These are phyloP conservation scores for Podaxis pistillaris DNA, from an alignment of 768 basidiomycete genomes.

Conservation along the genomic window DNA sequence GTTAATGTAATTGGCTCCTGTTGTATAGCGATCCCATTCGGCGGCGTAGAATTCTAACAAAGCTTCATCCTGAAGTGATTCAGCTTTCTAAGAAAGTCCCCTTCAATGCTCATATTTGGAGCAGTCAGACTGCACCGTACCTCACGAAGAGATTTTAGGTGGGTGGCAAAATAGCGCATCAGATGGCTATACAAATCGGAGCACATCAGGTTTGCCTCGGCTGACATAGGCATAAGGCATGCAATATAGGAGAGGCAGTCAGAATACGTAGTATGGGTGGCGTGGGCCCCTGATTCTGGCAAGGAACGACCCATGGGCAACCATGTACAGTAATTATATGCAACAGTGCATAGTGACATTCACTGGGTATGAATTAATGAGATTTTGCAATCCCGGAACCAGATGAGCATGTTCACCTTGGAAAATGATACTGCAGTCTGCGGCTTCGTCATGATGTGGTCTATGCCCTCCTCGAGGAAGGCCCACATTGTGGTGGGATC, in stretches of 20 bases:
- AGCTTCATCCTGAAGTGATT: slow-evolving; percentile 79
- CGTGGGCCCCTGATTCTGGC: neutral
- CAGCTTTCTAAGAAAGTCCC: slow-evolving; percentile 55
- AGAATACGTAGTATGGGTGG: slow-evolving; percentile 41
- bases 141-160: slow-evolving; percentile 68
- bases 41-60: slow-evolving; percentile 86
- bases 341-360: slow-evolving; percentile 88
- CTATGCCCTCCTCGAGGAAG: slow-evolving; percentile 83
- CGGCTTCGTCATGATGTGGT: slow-evolving; percentile 77
- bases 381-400: neutral
- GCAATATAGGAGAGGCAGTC: slow-evolving; percentile 38
- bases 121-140: slow-evolving; percentile 21
- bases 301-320: slow-evolving; percentile 22
- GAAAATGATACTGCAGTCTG: too few species aligned
- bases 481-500: slow-evolving; percentile 86
- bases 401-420: too few species aligned
- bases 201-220: slow-evolving; percentile 94
- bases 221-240: slow-evolving; percentile 35
- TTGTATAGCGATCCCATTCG: slow-evolving; percentile 97
- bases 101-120: slow-evolving; percentile 18
- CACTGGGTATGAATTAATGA: slow-evolving; percentile 42
- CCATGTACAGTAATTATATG: slow-evolving; percentile 95
- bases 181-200: slow-evolving; percentile 96
- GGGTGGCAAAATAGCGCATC: slow-evolving; percentile 83
- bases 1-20: slow-evolving; percentile 95